A percentile compares a stretch with the other conserved stretches of the same genome.
phyloP scores from a whole-genome alignment of 2,329 filamentous ascomycete species.

The Colletotrichum sp. region DNA sequence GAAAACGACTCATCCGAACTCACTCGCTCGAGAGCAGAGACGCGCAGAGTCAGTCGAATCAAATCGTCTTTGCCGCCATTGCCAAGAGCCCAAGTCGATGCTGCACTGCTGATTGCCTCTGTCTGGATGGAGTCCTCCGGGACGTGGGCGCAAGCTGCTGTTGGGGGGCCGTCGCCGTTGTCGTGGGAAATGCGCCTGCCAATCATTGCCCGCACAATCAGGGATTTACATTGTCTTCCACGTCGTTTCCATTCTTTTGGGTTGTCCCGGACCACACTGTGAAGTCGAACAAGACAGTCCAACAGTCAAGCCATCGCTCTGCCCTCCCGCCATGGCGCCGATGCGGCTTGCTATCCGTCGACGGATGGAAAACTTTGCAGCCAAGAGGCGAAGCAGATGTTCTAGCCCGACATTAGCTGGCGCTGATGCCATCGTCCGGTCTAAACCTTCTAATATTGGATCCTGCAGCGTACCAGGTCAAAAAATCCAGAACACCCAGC shows the following conservation, averaged over 20 bases:
- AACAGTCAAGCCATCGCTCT: neutral
- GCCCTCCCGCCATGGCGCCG: conserved; percentile 10
- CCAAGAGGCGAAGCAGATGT: neutral
- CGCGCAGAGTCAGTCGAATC: neutral
- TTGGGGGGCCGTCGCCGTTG: neutral
- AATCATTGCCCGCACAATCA: conserved; percentile 1
- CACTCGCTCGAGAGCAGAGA: neutral
- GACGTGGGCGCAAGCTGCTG: neutral
- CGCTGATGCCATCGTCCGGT: neutral
- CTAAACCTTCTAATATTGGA: neutral
- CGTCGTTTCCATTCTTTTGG: neutral
- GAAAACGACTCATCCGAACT: conserved; percentile 12
- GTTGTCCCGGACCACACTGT: neutral
- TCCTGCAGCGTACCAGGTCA: neutral
- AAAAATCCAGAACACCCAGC: neutral
- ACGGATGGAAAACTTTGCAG: neutral
- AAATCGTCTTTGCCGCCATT: neutral
- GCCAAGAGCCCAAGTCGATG: neutral
- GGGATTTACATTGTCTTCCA: neutral
- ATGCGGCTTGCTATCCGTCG: conserved; percentile 9
- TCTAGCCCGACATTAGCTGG: neutral
- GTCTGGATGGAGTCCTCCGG: neutral
- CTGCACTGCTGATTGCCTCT: neutral
- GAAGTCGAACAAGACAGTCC: neutral
- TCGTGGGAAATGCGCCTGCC: conserved; percentile 9